Evolutionary conservation across 192 early-diverging fungal species (phyloP), one percentile per base, ranked within the genome.

Genomic region (Podila minutissima): DNA sequence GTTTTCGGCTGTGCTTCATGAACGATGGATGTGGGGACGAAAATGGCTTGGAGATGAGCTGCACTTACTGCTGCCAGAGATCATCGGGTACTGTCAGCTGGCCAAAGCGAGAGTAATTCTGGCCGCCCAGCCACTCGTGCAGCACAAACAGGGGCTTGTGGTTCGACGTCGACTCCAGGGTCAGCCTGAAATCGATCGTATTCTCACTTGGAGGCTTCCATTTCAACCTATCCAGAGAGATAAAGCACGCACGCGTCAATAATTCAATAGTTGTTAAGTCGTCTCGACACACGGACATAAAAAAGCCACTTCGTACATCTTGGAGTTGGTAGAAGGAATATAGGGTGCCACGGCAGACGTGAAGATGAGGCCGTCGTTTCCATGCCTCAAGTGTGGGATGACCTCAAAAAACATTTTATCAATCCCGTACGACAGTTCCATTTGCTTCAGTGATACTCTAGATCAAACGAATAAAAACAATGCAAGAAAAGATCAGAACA

Each of bases 131-230:
- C 90, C 89, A 91, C 29, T 86, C 82, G 6, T 71, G 33, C 29
- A 95, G 71, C 13, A 74, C 31, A 49, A 95, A 83, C 19, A 83
- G 64, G 3, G 87, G 89, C 48, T 66, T 75, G 32, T 62, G 73
- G 10, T 35, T 66, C n/a, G 61, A 49, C 11, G 74, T 64, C 29
- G 67, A 75, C 32, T 82, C 59, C 10, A 91, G 51, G 11, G 69
- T 50, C n/a, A 94, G 62, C 59, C 82, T 83, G 31, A 96, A 93
- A 67, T 96, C 95, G 12, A 95, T 83, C 0, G 94, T 93, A 71
- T 95, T 96, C 61, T 95, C 93, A 69, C 88, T 83, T 11, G 92
- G 88, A 19, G 95, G 93, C 69, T 95, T 96, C 95, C 95, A 96
- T 82, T 96, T 96, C 62, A 95, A 74, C 77, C 94, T 95, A 53